phyloP scores from a whole-genome alignment of 371 early-diverging fungal genomes.

The Fennellomyces sp. region DNA sequence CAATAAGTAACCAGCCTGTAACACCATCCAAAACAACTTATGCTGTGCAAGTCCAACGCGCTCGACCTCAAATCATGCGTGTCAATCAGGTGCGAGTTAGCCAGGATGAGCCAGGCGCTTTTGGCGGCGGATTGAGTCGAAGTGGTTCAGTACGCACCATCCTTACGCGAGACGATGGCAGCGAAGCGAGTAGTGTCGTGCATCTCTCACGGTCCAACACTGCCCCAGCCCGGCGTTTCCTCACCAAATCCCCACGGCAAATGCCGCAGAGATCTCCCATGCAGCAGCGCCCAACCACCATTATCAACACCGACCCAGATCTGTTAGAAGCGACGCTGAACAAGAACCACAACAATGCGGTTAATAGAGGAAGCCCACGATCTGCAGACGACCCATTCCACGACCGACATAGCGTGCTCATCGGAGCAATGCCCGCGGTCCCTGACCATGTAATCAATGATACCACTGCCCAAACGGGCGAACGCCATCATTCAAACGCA shows the following conservation, averaged over 20 bases:
- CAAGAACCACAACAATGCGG: neutral
- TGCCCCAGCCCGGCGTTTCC: conserved; percentile 44
- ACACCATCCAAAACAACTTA: conserved; percentile 20
- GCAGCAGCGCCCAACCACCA: conserved; percentile 3
- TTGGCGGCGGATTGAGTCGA: conserved; percentile 20
- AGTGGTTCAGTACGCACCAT: conserved; percentile 37
- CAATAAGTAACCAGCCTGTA: conserved; percentile 6
- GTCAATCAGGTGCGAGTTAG: conserved; percentile 38
- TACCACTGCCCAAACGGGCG: neutral
- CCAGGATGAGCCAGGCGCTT: conserved; percentile 1
- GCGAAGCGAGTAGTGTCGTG: neutral
- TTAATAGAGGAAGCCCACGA: conserved; percentile 2
- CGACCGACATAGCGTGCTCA: conserved; percentile 28
- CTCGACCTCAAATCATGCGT: conserved; percentile 48
- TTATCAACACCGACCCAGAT: conserved; percentile 4
- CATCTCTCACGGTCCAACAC: conserved; percentile 20
- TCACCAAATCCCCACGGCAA: conserved; percentile 69
- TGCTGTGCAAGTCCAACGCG: conserved; percentile 42
- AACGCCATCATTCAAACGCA: conserved; percentile 1
- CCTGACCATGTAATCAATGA: neutral
- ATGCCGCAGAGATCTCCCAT: neutral
- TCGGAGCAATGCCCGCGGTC: neutral
- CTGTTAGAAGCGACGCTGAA: neutral
- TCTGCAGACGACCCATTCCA: conserved; percentile 35
- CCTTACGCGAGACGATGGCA: conserved; percentile 16